A percentile compares a stretch with the other conserved stretches of the same genome.
phyloP scores from a whole-genome alignment of 306 rosid genomes.

The Cotoneaster glaucophyllus region DNA sequence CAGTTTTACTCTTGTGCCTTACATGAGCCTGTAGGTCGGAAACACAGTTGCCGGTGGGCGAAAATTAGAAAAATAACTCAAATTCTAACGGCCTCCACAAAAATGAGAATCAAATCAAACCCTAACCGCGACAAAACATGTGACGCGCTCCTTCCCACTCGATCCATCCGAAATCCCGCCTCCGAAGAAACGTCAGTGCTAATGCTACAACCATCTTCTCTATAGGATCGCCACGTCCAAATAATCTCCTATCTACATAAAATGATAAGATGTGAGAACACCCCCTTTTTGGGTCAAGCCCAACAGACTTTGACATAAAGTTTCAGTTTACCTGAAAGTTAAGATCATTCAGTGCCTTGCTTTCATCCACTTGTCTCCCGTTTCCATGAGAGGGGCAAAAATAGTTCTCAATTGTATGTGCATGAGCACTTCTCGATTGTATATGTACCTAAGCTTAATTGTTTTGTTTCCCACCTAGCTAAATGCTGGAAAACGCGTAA shows the following conservation, averaged over 20 bases:
- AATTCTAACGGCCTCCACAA: neutral
- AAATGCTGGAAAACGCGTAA: neutral
- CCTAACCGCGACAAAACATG: neutral
- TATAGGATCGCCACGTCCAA: slow-evolving; percentile 50
- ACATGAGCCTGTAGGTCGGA: too few relatives aligned
- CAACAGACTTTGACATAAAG: neutral
- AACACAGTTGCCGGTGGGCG: too few relatives aligned
- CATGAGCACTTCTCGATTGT: neutral
- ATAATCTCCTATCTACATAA: slow-evolving; percentile 47
- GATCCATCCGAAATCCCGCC: neutral
- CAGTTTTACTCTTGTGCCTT: neutral
- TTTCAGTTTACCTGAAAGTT: slow-evolving; percentile 35
- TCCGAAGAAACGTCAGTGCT: neutral
- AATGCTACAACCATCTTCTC: neutral
- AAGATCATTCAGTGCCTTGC: slow-evolving; percentile 39
- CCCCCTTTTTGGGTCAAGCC: neutral
- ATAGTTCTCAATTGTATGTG: neutral
- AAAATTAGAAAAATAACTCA: too few relatives aligned
- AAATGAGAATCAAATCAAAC: slow-evolving; percentile 1
- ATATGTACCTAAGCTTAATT: neutral
- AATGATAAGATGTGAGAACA: slow-evolving; percentile 11
- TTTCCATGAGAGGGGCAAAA: slow-evolving; percentile 8
- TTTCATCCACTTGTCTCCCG: slow-evolving; percentile 35
- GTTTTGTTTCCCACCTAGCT: neutral
- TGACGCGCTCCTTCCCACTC: neutral